phyloP scores from a whole-genome alignment of 495 filamentous ascomycete species.

The Penicillium diatomitis region DNA sequence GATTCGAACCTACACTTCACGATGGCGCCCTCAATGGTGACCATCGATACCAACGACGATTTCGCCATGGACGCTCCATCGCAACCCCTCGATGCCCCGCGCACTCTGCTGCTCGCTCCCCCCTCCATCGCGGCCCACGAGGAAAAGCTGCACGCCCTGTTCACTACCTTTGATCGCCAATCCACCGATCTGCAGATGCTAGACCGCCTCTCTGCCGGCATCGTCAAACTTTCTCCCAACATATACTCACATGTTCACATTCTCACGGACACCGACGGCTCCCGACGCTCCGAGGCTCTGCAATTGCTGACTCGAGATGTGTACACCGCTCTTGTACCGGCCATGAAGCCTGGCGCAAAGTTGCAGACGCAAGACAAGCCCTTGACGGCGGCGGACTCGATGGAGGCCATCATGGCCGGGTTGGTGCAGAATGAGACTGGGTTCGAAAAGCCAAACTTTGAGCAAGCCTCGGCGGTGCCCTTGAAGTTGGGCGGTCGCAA shows the following conservation, averaged over 20 bases:
- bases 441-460: slow-evolving; percentile 66
- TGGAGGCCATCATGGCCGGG: slow-evolving; percentile 76
- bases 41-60: slow-evolving; percentile 40
- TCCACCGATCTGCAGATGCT: slow-evolving; percentile 95
- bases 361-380: slow-evolving; percentile 60
- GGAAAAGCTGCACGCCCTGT: slow-evolving; percentile 46
- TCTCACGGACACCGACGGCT: slow-evolving; percentile 64
- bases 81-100: slow-evolving; percentile 22
- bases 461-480: slow-evolving; percentile 57
- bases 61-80: slow-evolving; percentile 23
- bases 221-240: slow-evolving; percentile 63
- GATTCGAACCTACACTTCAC: not conserved
- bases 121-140: slow-evolving; percentile 66
- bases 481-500: slow-evolving; percentile 57
- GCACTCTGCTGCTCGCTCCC: slow-evolving; percentile 65
- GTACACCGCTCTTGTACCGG: slow-evolving; percentile 53
- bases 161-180: slow-evolving; percentile 57
- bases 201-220: slow-evolving; percentile 77
- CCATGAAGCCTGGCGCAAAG: slow-evolving; percentile 63
- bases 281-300: slow-evolving; percentile 47
- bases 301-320: slow-evolving; percentile 57
- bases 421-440: slow-evolving; percentile 51
- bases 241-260: slow-evolving; percentile 82
- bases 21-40: slow-evolving; percentile 33
- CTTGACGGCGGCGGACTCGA: slow-evolving; percentile 35